Base-by-base conservation (phyloP, 1,284 basidiomycete genomes). In the Moesziomyces sp. region DNA sequence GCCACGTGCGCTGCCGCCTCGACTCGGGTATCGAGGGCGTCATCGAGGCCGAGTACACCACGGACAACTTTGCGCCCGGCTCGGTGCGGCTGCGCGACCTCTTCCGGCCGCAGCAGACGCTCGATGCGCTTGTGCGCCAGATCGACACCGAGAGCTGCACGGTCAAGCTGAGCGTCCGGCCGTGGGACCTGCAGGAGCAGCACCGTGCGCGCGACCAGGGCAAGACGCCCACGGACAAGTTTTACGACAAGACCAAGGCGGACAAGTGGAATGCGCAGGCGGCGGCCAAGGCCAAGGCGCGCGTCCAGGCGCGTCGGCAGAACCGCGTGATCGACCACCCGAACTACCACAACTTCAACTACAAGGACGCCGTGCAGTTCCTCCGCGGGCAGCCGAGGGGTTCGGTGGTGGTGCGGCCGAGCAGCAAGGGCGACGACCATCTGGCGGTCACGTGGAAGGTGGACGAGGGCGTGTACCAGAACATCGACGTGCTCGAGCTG, bases 371-470 rank as follows among this genome's bases (percentile, higher is more conserved):
- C 2, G 96, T 99, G 85, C 88, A 90, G 56, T 93, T 92, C 84
- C 87, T 99, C 56, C 92, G 94, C 60, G 91, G 91, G 73, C 92
- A 94, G 85, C 93, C 94, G 78, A 89, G 93, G 30, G 97, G 82
- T 24, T 62, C 76, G 1, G 80, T 80, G 48, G 93, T 99, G 35
- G 93, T 99, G 74, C 88, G 97, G 47, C 97, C 97, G 0, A 97
- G 94, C 34, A 98, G 95, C 3, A 95, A 96, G 85, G 96, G 96
- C 7, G 86, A 88, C 43, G 90, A 97, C 81, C 97, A 99, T 85
- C 88, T 99, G 40, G 97, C 97, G 38, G 92, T 99, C 14, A 99
- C 97, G 0, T 99, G 97, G 97, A 99, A 99, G 86, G 95, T 99
- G 11, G 96, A 97, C 77, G 93, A 97, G 65, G 93, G 91, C 69